Base-by-base conservation (phyloP, 495 filamentous ascomycete genomes). In the Penicillium alfredii region DNA sequence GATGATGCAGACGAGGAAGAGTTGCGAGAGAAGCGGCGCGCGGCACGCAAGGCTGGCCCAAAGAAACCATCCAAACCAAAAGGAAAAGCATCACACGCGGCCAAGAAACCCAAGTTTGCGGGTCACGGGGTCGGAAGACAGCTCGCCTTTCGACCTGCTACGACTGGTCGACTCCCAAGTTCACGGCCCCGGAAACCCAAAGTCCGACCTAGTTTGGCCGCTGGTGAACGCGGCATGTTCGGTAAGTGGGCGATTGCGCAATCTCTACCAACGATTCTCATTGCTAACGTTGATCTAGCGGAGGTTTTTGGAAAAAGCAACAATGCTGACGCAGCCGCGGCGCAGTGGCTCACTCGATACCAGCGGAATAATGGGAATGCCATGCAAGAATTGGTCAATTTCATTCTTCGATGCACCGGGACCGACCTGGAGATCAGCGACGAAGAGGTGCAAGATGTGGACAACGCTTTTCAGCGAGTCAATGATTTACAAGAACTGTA, bases 321-420 rank as follows among this genome's bases (percentile, higher is more conserved):
- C 26, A 71, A 69, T 13, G 62, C 77, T 12, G 82, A 94, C 38
- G 79, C 82, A 19, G 80, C 86, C n/a, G 87, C 86, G 4, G 76
- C 79, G 11, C 72, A 81, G 28, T 97, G 89, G 90, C 71, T 88
- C 33, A 62, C 72, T 19, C 70, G 71, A 47, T 97, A 90, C 65
- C 69, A 82, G 33, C 65, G 74, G 20, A 61, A 90, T 47, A 76
- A 81, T 33, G 56, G 73, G 2, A 64, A 66, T 19, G 85, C 86
- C 4, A 72, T 95, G 57, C 76, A 79, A 8, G 86, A 94, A 24
- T 61, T 98, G 43, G 74, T 98, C 36, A 97, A 94, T 55, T 88
- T 94, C 48, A 78, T 95, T 13, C 67, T 98, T 3, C 76, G 80
- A 53, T 82, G 82, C 35, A 77, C 88, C 22, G 92, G 92, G 18